Evolutionary conservation across 345 rosid genomes (phyloP), one percentile per base, ranked within the genome.

Genomic region (Cardamine occulta): DNA sequence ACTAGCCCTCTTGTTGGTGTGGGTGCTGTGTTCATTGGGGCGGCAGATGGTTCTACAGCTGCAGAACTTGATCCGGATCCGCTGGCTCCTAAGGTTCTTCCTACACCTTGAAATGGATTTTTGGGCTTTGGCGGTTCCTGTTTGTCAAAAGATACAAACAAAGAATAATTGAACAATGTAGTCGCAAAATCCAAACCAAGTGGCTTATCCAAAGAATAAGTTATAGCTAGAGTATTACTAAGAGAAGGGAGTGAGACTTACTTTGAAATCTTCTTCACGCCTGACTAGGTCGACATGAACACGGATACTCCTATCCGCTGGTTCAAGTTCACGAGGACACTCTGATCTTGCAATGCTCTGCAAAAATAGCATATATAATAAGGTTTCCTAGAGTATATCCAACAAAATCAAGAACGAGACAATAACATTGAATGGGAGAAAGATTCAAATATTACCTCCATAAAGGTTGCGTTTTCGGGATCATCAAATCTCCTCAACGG

Each of bases 241-340:
- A 71, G 8, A 63, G 23, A 14, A 42, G 57, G 48, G 53, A 66
- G 2, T 40, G 13, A 44, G 57, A 67, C 86, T 7, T 68, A 90
- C 99, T 2, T 74, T 55, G 76, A 76, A 89, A 68, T 88, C 78
- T 63, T 92, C 97, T 14, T 88, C 96, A 48, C 88, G 87, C 80
- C 85, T 87, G 74, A 83, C 80, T 1, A 95, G 93, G 73, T 87
- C 83, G 18, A 92, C 85, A 77, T 90, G 90, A 77, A 90, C 97
- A 70, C 77, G 67, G 31, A 89, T 80, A 71, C 85, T 86, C 78
- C 83, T 72, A 76, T 90, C 89, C 24, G 79, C 79, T 15, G 91
- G 94, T 68, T 83, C 80, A 57, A 95, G 97, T 83, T 95, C 99
- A 76, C 60, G 74, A 0, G 99, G 99, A 63, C 97, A 92, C 82